phyloP scores from a whole-genome alignment of 176 grass and related monocot genomes.

The Oryza glumipatula region DNA sequence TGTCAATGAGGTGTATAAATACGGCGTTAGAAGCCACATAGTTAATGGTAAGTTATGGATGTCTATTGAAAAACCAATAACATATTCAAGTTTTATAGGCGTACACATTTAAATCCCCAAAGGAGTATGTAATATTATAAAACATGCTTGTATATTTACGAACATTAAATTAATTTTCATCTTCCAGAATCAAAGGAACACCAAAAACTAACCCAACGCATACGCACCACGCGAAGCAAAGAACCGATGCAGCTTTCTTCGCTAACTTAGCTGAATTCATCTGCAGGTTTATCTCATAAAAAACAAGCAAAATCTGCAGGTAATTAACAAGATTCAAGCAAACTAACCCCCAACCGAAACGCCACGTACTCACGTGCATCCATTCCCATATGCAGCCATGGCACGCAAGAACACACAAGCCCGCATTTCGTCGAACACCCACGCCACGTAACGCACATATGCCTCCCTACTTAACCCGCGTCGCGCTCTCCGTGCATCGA shows the following conservation, averaged over 20 bases:
- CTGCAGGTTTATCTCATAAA: neutral
- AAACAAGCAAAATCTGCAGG: neutral
- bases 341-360: neutral
- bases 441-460: neutral
- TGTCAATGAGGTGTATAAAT: no score
- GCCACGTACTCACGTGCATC: neutral
- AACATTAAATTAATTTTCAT: no score
- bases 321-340: constrained; percentile 4
- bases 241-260: neutral
- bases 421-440: neutral
- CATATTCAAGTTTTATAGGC: no score
- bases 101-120: no score
- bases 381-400: neutral
- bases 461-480: neutral
- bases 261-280: neutral
- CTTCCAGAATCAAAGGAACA: no score
- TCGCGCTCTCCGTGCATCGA: no score
- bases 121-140: no score
- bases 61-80: no score
- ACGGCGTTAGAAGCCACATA: no score
- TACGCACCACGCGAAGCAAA: neutral
- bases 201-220: no score
- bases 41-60: no score
- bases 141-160: no score
- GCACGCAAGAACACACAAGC: constrained; percentile 31